Evolutionary conservation across 331 rosid genomes (phyloP).

Genomic region (Erythrophleum ivorense): DNA sequence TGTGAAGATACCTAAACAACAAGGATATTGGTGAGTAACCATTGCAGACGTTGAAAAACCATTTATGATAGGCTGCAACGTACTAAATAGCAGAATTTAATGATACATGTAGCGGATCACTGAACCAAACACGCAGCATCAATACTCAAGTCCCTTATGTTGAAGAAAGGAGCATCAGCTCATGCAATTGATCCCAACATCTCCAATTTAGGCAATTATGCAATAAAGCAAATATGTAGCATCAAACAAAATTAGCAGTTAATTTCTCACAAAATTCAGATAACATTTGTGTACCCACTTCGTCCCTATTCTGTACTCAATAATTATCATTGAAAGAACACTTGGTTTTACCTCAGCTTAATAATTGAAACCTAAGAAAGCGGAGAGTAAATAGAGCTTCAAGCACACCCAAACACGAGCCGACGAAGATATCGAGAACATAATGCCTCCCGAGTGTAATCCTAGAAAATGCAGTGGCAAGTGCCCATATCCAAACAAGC

Average conservation of each 20-base stretch:
- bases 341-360: constrained; percentile 41
- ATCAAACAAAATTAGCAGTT: not conserved
- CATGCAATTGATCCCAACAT: not conserved
- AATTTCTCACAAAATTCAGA: not conserved
- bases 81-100: not conserved
- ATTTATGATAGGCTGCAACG: not conserved
- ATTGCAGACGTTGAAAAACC: not conserved
- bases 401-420: constrained; percentile 66
- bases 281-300: not conserved
- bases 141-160: not conserved
- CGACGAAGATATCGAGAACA: constrained; percentile 45
- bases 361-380: constrained; percentile 46
- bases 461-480: constrained; percentile 60
- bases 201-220: not conserved
- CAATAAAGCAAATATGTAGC: not conserved
- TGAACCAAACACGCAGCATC: not conserved
- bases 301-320: not conserved
- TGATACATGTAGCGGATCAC: not conserved
- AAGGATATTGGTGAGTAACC: not conserved
- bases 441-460: constrained; percentile 80
- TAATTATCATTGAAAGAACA: not conserved
- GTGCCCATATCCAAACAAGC: constrained; percentile 65
- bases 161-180: not conserved
- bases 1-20: not conserved
- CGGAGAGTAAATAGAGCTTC: constrained; percentile 69